These are phyloP conservation scores for Diaporthe australafricana DNA, from an alignment of 2,329 filamentous ascomycete genomes.

Conservation along the genomic window DNA sequence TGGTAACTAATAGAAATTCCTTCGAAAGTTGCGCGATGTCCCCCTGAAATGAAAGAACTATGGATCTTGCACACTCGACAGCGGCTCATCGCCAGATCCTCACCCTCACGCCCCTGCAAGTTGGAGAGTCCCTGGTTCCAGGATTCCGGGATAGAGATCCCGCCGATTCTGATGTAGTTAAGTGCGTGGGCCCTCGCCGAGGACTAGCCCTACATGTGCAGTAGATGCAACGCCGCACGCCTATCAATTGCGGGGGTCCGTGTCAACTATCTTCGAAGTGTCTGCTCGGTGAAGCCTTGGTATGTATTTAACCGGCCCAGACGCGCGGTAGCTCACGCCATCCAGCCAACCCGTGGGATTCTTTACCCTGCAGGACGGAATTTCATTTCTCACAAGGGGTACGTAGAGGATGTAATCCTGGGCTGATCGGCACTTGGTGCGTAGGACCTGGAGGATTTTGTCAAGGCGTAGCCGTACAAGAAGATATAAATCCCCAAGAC, in stretches of 20 bases:
- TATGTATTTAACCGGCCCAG: background rate
- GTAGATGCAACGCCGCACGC: too few species aligned
- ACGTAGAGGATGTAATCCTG: background rate
- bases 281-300: background rate
- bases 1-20: background rate
- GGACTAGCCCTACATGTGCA: too few species aligned
- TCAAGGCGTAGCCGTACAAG: background rate
- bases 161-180: background rate
- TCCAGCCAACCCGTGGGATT: background rate
- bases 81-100: background rate
- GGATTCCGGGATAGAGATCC: background rate
- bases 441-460: background rate
- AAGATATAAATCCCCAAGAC: background rate
- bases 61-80: background rate
- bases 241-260: too few species aligned
- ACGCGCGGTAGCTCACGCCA: background rate
- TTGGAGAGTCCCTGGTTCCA: background rate
- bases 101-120: background rate
- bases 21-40: background rate
- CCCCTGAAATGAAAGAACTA: background rate
- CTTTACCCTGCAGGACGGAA: background rate
- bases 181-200: background rate
- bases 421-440: background rate
- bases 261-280: background rate
- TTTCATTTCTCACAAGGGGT: background rate